Evolutionary conservation across 306 rosid genomes (phyloP).

Genomic region (Dryas drummondii): DNA sequence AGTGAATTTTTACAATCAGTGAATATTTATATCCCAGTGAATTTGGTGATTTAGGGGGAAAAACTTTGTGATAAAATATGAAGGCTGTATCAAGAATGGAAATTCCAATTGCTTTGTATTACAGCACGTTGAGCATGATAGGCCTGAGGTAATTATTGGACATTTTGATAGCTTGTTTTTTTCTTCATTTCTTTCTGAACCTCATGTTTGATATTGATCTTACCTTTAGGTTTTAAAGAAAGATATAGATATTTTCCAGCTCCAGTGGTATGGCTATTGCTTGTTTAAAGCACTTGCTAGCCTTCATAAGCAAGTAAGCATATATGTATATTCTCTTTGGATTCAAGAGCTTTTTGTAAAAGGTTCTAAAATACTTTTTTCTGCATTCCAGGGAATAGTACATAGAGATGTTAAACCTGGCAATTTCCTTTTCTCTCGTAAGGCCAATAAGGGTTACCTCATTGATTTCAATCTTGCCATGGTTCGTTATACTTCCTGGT

Average conservation of each 20-base stretch:
- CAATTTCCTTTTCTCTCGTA: constrained; percentile 83
- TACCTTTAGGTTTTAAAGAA: constrained; percentile 66
- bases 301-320: constrained; percentile 80
- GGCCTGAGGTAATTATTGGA: constrained; percentile 72
- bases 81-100: constrained; percentile 49
- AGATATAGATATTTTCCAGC: constrained; percentile 61
- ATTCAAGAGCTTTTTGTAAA: neutral
- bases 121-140: constrained; percentile 82
- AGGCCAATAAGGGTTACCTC: constrained; percentile 71
- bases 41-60: constrained; percentile 52
- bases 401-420: constrained; percentile 95
- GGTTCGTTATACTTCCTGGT: constrained; percentile 46
- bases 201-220: constrained; percentile 15
- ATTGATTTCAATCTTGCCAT: constrained; percentile 87
- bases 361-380: constrained; percentile 18
- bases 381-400: constrained; percentile 57
- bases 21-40: constrained; percentile 12
- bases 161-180: neutral
- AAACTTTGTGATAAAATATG: constrained; percentile 55
- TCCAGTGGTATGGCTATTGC: constrained; percentile 86
- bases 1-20: neutral
- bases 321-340: neutral
- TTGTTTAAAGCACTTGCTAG: constrained; percentile 72
- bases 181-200: neutral
- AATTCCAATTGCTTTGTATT: constrained; percentile 61